phyloP scores from a whole-genome alignment of 352 stramenopile genomes.

The Pythium plurisporium region DNA sequence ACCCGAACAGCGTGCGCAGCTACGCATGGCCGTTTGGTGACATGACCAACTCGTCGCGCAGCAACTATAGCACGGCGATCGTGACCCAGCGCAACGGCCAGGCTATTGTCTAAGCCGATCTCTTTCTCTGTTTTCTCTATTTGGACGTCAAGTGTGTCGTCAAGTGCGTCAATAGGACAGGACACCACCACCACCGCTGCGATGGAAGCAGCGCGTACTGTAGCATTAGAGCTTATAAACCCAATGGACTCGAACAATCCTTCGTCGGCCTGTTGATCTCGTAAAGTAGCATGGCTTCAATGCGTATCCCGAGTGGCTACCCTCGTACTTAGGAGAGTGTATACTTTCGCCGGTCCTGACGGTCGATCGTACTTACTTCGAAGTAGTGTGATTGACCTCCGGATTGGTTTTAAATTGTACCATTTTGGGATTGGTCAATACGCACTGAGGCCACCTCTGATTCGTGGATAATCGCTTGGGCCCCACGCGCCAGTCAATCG shows the following conservation, averaged over 20 bases:
- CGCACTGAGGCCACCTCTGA: background rate
- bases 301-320: constrained; percentile 3
- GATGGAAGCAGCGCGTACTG: constrained; percentile 3
- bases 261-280: too few species aligned
- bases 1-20: constrained; percentile 1
- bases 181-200: background rate
- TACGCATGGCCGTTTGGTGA: constrained; percentile 12
- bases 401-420: too few species aligned
- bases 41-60: constrained; percentile 11
- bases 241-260: too few species aligned
- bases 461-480: constrained; percentile 10
- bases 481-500: constrained; percentile 25
- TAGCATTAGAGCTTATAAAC: background rate
- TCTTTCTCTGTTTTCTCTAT: background rate
- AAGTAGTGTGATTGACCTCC: constrained; percentile 6
- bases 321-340: constrained; percentile 9
- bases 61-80: constrained; percentile 7
- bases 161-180: background rate
- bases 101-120: constrained; percentile 2
- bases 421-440: constrained; percentile 12
- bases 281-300: too few species aligned
- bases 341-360: too few species aligned
- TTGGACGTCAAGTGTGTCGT: background rate
- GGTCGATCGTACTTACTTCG: constrained; percentile 12
- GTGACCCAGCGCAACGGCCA: constrained; percentile 14